Base-by-base conservation (phyloP, 2,329 filamentous ascomycete genomes). In the Colletotrichum chlorophyti region DNA sequence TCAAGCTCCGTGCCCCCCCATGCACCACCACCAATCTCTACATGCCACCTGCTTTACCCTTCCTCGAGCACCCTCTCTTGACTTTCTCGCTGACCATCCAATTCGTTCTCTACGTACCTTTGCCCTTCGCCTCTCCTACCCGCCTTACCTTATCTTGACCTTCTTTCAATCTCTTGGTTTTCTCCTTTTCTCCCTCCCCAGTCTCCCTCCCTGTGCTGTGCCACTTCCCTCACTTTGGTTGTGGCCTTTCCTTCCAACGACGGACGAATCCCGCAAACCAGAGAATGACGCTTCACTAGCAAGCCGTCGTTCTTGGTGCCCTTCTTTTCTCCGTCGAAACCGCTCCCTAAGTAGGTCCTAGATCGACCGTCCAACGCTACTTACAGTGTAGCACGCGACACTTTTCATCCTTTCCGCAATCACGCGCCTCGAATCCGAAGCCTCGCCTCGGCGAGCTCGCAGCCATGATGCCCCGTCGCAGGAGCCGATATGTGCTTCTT, bases 401-500 rank as follows among this genome's bases (percentile, higher is more conserved):
- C 21, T 38, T 11, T 21, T 12, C 37, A 23, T 23, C 50, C 9
- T 11, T 15, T 6, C 17, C 35, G 29, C n/a, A 41, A 32, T 17
- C 11, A 14, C 31, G 15, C 38, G 11, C 10, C 10, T 15, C 24
- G 23, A 31, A n/a, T n/a, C n/a, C n/a, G n/a, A 37, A 58, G 41
- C 35, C 53, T 52, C 41, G 58, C 40, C 24, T 15, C 55, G 60
- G 50, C 55, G 17, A 38, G 35, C 41, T 29, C n/a, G 34, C 35
- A 37, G 31, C 19, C 64, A 71, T 66, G 65, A 86, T 89, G 81
- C 71, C 83, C 57, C 83, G 87, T 48, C 78, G 87, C 65, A 79
- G 86, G 68, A 88, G 88, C 67, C 82, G 87, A 58, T 76, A 86
- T 55, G 86, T 88, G 61, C 70, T 85, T 29, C 68, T 85, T 60